Evolutionary conservation across 1,139 yeast species (phyloP).

Genomic region (Kurtzmaniella quercitrusa): DNA sequence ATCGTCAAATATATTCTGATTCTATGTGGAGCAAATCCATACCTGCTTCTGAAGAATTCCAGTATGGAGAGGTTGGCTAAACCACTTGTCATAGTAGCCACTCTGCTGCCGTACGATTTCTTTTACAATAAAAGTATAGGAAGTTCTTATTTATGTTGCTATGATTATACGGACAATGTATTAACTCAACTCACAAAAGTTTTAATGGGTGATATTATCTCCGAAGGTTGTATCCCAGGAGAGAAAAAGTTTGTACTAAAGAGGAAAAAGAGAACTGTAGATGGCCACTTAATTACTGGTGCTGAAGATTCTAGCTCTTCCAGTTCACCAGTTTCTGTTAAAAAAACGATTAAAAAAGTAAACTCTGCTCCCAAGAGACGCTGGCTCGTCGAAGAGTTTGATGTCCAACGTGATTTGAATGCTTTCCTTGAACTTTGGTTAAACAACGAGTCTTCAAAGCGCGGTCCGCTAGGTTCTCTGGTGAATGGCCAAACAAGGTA

Average conservation of each 20-base stretch:
- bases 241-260: constrained; percentile 33
- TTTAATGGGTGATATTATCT: constrained; percentile 49
- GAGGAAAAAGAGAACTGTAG: constrained; percentile 11
- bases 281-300: constrained; percentile 2
- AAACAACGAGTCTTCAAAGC: constrained; percentile 13
- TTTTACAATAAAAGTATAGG: constrained; percentile 52
- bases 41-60: constrained; percentile 23
- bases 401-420: constrained; percentile 47
- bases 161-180: constrained; percentile 55
- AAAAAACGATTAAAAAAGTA: constrained; percentile 9
- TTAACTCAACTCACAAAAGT: constrained; percentile 47
- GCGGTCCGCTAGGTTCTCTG: constrained; percentile 15
- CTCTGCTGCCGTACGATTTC: constrained; percentile 63
- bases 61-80: constrained; percentile 30
- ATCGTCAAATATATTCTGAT: constrained; percentile 56
- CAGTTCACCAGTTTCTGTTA: not conserved
- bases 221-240: constrained; percentile 60
- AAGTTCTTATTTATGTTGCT: constrained; percentile 58
- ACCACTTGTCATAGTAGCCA: constrained; percentile 58
- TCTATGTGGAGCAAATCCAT: constrained; percentile 49
- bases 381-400: constrained; percentile 63
- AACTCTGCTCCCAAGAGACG: constrained; percentile 32
- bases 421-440: constrained; percentile 42
- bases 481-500: constrained; percentile 6
- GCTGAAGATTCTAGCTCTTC: constrained; percentile 5